Evolutionary conservation across 495 filamentous ascomycete species (phyloP).

Genomic region (Xylaria venustula): DNA sequence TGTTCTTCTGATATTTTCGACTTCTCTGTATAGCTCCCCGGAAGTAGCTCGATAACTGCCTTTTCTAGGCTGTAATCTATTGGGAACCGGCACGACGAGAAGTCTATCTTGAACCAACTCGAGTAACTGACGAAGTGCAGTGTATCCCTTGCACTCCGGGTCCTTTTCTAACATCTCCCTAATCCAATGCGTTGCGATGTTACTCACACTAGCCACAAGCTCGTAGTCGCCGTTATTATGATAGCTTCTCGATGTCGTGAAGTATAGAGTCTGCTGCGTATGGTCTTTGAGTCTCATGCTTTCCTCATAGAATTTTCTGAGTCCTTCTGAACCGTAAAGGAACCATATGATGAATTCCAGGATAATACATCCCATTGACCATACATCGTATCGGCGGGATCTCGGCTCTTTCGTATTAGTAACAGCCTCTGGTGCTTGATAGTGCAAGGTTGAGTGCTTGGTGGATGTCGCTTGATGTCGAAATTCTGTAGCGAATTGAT

Average conservation of each 20-base stretch:
- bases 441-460: constrained; percentile 16
- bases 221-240: background rate
- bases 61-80: background rate
- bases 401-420: constrained; percentile 3
- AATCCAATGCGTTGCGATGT: constrained; percentile 8
- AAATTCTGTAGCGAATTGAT: constrained; percentile 7
- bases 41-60: background rate
- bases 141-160: constrained; percentile 14
- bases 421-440: constrained; percentile 29
- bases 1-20: background rate
- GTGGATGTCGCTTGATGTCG: constrained; percentile 16
- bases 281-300: background rate
- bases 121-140: constrained; percentile 25
- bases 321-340: constrained; percentile 24
- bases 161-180: background rate
- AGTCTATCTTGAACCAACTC: constrained; percentile 21
- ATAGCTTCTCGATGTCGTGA: background rate
- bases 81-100: constrained; percentile 17
- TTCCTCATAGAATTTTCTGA: constrained; percentile 10
- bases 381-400: constrained; percentile 36
- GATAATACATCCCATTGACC: constrained; percentile 39
- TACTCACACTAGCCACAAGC: constrained; percentile 11
- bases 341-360: constrained; percentile 40
- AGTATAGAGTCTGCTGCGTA: background rate
- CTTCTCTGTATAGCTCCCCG: background rate